Evolutionary conservation across 345 rosid species (phyloP), one percentile per base, ranked within the genome.

Genomic region (Brassica rapa): DNA sequence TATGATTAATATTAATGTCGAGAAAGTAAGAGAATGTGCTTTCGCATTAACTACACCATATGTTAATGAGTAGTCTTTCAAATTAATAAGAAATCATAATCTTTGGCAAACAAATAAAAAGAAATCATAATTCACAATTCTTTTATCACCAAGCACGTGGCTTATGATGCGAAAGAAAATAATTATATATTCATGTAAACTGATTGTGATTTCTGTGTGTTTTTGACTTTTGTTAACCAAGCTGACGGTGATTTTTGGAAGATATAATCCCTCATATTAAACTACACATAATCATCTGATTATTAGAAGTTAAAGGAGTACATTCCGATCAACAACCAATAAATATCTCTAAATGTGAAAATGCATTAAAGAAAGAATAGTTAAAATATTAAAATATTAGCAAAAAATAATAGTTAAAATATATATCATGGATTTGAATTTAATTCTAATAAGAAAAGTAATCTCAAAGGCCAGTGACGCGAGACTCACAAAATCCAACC

Each of bases 111-210:
- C 49, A 41, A 11, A 41, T 41, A 41, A 41, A 41, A 60, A 76
- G 62, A 76, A 59, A 68, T 68, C 37, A 43, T 11, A 5, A 39
- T 23, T 76, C 62, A 43, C 49, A 39, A 57, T 59, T 68, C 61
- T 68, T 57, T 76, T 61, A 61, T 49, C 61, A 30, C 55, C 69
- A 76, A 30, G 19, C 80, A 76, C 70, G 80, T 76, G 80, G 69
- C 74, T 4, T 61, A 43, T 68, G 33, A 32, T 68, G 51, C 23
- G 19, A 51, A n/a, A 46, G 15, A 46, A 51, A 5, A 46, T 4
- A 46, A 46, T 46, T 46, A 46, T 46, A 46, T 12, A 14, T 46
- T 46, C 55, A 46, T 46, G 6, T 2, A 43, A 43, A 41, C 43
- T 41, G 49, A 41, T 41, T 12, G 49, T 37, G 8, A 8, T 37